Percentiles rank a stretch among this genome's conserved stretches.
These are phyloP conservation scores for Gnaphalium uliginosum DNA, from an alignment of 129 eudicot species.

Conservation along the genomic window DNA sequence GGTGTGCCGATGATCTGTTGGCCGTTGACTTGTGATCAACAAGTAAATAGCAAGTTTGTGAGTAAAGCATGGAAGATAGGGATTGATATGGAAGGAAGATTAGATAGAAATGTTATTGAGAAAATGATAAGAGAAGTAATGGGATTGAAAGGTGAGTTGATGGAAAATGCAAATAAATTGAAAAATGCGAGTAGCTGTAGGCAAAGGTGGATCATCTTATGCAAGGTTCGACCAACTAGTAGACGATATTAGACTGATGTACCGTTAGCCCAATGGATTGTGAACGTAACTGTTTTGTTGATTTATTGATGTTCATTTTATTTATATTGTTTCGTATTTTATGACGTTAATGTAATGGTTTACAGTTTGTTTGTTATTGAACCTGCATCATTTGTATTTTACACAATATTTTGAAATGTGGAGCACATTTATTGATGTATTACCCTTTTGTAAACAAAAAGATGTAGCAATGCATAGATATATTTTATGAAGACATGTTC, in stretches of 20 bases:
- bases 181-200: slow-evolving; percentile 26
- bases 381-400: too few species aligned
- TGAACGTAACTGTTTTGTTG: background rate
- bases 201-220: background rate
- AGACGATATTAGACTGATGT: background rate
- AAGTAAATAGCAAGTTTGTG: slow-evolving; percentile 42
- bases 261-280: background rate
- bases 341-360: too few species aligned
- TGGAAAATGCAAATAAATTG: background rate
- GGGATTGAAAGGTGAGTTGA: slow-evolving; percentile 20
- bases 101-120: slow-evolving; percentile 38
- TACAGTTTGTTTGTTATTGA: background rate
- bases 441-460: background rate
- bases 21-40: slow-evolving; percentile 38
- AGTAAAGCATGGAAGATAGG: slow-evolving; percentile 40
- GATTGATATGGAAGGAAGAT: slow-evolving; percentile 36
- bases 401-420: too few species aligned
- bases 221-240: background rate
- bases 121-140: slow-evolving; percentile 37
- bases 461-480: background rate
- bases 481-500: background rate
- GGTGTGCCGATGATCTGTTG: slow-evolving; percentile 44
- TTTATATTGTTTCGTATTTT: too few species aligned
- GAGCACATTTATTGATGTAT: too few species aligned
- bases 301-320: too few species aligned